A percentile compares a stretch with the other conserved stretches of the same genome.
Conservation (phyloP, 345 rosid species). For the Turritis glabra region DNA sequence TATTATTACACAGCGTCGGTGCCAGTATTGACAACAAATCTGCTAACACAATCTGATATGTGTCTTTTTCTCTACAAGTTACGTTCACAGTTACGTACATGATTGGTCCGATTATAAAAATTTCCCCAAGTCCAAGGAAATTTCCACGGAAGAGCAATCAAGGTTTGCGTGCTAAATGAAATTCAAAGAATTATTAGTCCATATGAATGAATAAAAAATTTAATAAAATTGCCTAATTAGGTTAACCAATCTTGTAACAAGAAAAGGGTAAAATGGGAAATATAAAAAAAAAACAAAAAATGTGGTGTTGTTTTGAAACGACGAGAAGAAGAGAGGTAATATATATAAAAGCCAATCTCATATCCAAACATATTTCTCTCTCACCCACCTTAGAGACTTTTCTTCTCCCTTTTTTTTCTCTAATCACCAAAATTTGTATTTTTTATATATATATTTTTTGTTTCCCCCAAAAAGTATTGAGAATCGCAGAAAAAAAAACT, state of each 20-base stretch:
- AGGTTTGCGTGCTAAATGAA: constrained; percentile 31
- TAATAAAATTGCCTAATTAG: constrained; percentile 30
- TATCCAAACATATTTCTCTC: constrained; percentile 31
- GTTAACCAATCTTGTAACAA: constrained; percentile 42
- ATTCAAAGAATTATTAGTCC: neutral
- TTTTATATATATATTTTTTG: neutral
- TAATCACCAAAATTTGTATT: neutral
- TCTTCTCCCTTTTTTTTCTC: constrained; percentile 9
- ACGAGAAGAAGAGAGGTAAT: neutral
- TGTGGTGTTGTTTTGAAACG: constrained; percentile 19
- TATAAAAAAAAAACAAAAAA: neutral
- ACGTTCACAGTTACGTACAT: neutral
- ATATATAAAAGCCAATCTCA: constrained; percentile 4
- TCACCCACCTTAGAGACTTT: constrained; percentile 28
- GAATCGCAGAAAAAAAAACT: neutral
- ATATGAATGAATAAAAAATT: neutral
- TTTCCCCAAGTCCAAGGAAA: constrained; percentile 5
- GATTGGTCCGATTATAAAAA: neutral
- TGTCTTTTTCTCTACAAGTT: constrained; percentile 12
- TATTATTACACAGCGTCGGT: constrained; percentile 28
- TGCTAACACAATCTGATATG: constrained; percentile 16
- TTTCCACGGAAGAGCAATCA: constrained; percentile 24
- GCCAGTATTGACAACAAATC: constrained; percentile 36
- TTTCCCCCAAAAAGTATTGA: neutral
- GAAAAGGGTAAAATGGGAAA: constrained; percentile 36